phyloP scores from a whole-genome alignment of 2,329 filamentous ascomycete genomes.

The Colletotrichum sp. region DNA sequence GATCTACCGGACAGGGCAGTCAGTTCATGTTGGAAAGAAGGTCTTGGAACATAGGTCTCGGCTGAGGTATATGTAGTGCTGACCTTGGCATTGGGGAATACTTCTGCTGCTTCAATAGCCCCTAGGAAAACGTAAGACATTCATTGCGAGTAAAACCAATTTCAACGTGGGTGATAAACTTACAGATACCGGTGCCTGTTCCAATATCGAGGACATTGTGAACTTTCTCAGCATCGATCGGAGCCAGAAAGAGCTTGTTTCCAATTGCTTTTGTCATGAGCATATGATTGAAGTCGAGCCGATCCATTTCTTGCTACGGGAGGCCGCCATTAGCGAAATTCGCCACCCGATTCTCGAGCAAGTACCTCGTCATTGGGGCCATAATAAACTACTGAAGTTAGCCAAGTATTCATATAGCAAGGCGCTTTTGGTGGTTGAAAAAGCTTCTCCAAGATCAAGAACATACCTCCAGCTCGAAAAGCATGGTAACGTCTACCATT shows the following conservation, averaged over 20 bases:
- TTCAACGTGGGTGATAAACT: background rate
- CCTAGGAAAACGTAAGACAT: background rate
- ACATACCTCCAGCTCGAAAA: background rate
- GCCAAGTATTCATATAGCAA: background rate
- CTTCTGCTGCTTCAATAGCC: background rate
- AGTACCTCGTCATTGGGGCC: constrained; percentile 40
- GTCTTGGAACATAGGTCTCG: background rate
- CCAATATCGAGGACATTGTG: background rate
- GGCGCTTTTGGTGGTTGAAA: accelerated
- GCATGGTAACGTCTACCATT: background rate
- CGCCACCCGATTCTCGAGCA: accelerated
- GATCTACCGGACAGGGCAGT: background rate
- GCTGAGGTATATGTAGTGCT: accelerated
- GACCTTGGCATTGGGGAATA: background rate
- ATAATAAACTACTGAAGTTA: constrained; percentile 19
- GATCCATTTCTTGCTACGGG: background rate
- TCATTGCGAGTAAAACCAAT: background rate
- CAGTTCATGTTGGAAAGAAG: background rate
- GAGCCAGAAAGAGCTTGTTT: background rate
- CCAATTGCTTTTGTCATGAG: background rate
- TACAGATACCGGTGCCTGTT: background rate
- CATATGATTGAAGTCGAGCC: background rate
- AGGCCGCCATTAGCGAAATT: background rate
- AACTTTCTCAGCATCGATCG: background rate
- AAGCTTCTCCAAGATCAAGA: background rate